Percentiles rank a stretch among this genome's conserved stretches.
phyloP scores from a whole-genome alignment of 352 stramenopile genomes.

The Phytophthora multivora region DNA sequence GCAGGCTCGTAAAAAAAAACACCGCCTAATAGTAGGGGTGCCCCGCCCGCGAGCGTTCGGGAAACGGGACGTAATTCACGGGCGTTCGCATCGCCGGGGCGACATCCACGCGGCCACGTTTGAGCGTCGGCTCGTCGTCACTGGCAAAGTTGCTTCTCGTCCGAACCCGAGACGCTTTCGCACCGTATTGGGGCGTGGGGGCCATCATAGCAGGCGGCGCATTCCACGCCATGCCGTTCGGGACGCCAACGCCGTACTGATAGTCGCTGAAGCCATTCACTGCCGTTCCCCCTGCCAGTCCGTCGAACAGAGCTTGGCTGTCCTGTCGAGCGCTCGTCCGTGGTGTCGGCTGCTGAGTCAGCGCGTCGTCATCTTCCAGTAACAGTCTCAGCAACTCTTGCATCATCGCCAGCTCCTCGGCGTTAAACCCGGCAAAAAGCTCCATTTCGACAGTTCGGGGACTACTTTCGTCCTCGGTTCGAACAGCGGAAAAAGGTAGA shows the following conservation, averaged over 20 bases:
- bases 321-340: slow-evolving; percentile 19
- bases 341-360: slow-evolving; percentile 28
- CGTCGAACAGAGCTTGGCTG: slow-evolving; percentile 25
- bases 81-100: slow-evolving; percentile 23
- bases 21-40: slow-evolving; percentile 37
- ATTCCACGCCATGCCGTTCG: slow-evolving; percentile 28
- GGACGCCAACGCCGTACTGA: slow-evolving; percentile 6
- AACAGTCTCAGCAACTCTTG: slow-evolving; percentile 40
- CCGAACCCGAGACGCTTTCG: slow-evolving; percentile 20
- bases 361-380: slow-evolving; percentile 36
- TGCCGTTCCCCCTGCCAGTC: slow-evolving; percentile 8
- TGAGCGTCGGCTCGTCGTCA: slow-evolving; percentile 37
- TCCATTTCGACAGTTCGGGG: slow-evolving; percentile 37
- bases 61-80: slow-evolving; percentile 26
- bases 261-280: slow-evolving; percentile 19
- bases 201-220: slow-evolving; percentile 21
- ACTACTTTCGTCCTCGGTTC: slow-evolving; percentile 27
- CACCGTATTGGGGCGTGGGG: slow-evolving; percentile 12
- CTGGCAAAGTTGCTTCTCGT: slow-evolving; percentile 39
- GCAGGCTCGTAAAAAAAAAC: neutral
- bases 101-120: slow-evolving; percentile 34
- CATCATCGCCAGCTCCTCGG: slow-evolving; percentile 47
- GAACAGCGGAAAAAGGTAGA: slow-evolving; percentile 35
- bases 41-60: slow-evolving; percentile 12
- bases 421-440: slow-evolving; percentile 44